These are phyloP conservation scores for Phaeomoniella chlamydospora DNA, from an alignment of 2,329 filamentous ascomycete species.

Conservation along the genomic window DNA sequence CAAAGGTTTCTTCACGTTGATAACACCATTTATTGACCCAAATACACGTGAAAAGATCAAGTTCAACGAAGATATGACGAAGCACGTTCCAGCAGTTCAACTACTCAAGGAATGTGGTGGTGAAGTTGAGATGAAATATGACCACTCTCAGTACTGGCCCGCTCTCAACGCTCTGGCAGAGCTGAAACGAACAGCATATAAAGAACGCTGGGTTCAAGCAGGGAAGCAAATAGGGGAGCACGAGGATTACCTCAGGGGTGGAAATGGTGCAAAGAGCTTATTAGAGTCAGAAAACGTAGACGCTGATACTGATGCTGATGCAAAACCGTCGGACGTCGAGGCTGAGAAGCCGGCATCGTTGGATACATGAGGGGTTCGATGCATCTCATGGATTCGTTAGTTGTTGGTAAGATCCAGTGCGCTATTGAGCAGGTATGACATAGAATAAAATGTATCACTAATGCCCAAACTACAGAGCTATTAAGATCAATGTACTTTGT, in stretches of 20 bases:
- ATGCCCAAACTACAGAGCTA: too few species aligned
- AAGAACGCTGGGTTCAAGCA: constrained; percentile 60
- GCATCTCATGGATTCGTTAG: too few species aligned
- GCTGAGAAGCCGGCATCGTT: too few species aligned
- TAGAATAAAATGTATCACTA: too few species aligned
- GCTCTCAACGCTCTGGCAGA: constrained; percentile 59
- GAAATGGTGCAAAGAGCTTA: constrained; percentile 22
- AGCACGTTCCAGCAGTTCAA: constrained; percentile 69
- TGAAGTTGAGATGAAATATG: constrained; percentile 77
- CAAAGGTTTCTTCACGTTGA: constrained; percentile 87
- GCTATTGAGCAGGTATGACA: too few species aligned
- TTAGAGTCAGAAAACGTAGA: constrained; percentile 15
- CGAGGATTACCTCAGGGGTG: constrained; percentile 78
- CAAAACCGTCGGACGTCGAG: too few species aligned
- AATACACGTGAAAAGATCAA: constrained; percentile 88
- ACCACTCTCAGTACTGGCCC: constrained; percentile 81
- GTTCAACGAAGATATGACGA: constrained; percentile 83
- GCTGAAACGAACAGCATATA: constrained; percentile 47
- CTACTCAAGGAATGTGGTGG: constrained; percentile 69
- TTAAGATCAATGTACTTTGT: too few species aligned
- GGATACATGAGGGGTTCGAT: too few species aligned
- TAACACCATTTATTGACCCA: constrained; percentile 93
- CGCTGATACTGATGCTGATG: constrained; percentile 1
- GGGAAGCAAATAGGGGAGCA: constrained; percentile 75
- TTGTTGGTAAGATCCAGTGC: too few species aligned